Conservation (phyloP, 805 yeast genomes). For the Tetrapisispora iriomotensis region DNA sequence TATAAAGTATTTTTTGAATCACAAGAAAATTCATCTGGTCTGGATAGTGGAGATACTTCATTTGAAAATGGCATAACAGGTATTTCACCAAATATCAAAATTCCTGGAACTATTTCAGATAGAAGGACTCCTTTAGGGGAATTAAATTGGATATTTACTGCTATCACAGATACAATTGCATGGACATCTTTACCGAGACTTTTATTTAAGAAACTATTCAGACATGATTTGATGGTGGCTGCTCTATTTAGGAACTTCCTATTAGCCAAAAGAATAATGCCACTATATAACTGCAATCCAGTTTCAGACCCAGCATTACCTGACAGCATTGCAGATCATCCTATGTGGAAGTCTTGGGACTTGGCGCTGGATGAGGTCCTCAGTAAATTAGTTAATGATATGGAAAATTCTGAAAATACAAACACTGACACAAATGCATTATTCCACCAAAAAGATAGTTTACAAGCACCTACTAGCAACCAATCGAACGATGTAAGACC, state of each 20-base stretch:
- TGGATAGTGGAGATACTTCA: slow-evolving; percentile 3
- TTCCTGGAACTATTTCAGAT: slow-evolving; percentile 88
- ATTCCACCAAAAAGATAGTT: slow-evolving; percentile 19
- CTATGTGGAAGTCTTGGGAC: slow-evolving; percentile 99
- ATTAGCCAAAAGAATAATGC: slow-evolving; percentile 88
- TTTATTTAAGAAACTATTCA: slow-evolving; percentile 75
- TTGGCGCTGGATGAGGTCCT: slow-evolving; percentile 91
- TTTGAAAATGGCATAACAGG: neutral
- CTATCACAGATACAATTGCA: slow-evolving; percentile 95
- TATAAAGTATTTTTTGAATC: slow-evolving; percentile 33
- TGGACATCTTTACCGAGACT: slow-evolving; percentile 90
- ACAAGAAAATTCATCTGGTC: slow-evolving; percentile 16
- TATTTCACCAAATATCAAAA: slow-evolving; percentile 38
- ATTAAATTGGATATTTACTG: slow-evolving; percentile 94
- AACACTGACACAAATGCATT: slow-evolving; percentile 20
- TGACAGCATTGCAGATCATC: slow-evolving; percentile 65
- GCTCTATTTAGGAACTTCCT: slow-evolving; percentile 89
- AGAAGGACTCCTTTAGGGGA: slow-evolving; percentile 94
- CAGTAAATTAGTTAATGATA: slow-evolving; percentile 48
- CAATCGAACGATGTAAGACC: neutral
- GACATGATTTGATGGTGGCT: slow-evolving; percentile 95
- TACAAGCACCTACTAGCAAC: slow-evolving; percentile 7
- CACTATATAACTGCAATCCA: slow-evolving; percentile 87
- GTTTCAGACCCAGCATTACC: slow-evolving; percentile 90
- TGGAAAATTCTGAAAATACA: slow-evolving; percentile 28